Percentiles rank a stretch among this genome's conserved stretches.
Evolutionary conservation across 192 early-diverging fungal genomes (phyloP).

Genomic region (Obelidium mucronatum): DNA sequence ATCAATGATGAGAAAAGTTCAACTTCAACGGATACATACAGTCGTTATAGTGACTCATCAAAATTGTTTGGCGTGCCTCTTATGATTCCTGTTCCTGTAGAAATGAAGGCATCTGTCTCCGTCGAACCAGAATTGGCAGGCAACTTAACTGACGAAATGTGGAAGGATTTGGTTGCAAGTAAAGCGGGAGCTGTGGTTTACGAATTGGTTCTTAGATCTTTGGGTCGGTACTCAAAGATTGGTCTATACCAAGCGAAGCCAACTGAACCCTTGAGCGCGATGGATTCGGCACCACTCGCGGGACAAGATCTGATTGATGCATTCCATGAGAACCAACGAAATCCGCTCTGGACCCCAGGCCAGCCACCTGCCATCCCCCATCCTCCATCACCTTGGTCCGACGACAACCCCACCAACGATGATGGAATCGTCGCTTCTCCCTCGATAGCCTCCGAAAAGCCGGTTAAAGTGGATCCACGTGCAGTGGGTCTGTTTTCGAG

Average conservation of each 20-base stretch:
- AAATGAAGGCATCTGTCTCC: not conserved
- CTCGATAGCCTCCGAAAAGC: not conserved
- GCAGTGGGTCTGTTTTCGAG: not conserved
- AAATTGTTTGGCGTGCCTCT: slow-evolving; percentile 33
- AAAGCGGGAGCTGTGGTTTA: slow-evolving; percentile 36
- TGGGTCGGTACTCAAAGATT: slow-evolving; percentile 33
- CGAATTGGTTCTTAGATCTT: slow-evolving; percentile 28
- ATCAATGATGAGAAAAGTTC: not conserved
- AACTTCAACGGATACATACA: not conserved
- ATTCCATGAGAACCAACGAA: not conserved
- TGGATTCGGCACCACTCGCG: not conserved
- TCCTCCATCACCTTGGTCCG: not conserved
- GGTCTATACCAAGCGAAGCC: slow-evolving; percentile 2
- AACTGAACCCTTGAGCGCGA: not conserved
- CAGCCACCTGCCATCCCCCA: not conserved
- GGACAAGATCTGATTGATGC: slow-evolving; percentile 6
- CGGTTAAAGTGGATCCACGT: not conserved
- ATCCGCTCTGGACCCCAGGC: not conserved
- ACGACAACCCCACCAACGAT: not conserved
- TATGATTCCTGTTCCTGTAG: slow-evolving; percentile 28
- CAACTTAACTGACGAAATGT: slow-evolving; percentile 5
- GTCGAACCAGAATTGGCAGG: not conserved
- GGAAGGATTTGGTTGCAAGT: not conserved
- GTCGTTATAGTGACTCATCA: not conserved
- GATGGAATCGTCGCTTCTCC: not conserved